Evolutionary conservation across 139 green algal species (phyloP).

Genomic region (Gonium pectorale): DNA sequence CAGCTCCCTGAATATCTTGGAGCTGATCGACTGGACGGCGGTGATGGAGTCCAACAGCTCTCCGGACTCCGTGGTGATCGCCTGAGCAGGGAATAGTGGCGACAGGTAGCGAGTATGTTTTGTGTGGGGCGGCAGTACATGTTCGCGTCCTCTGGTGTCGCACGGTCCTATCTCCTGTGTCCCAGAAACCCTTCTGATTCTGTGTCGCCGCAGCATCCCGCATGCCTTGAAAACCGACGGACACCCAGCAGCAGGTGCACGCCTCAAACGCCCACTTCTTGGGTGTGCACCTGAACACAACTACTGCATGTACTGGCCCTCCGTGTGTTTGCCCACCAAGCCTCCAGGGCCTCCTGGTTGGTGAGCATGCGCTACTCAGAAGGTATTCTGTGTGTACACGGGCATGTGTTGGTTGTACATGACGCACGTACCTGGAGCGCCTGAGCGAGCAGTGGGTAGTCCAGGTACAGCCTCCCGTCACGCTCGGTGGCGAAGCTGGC

Average conservation of each 20-base stretch:
- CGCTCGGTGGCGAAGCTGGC: constrained; percentile 5
- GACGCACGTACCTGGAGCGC: constrained; percentile 9
- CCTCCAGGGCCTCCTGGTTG: neutral
- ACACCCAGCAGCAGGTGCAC: constrained; percentile 2
- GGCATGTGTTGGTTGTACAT: neutral
- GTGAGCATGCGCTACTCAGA: constrained; percentile 3
- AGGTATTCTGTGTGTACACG: constrained; percentile 6
- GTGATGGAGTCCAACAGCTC: neutral
- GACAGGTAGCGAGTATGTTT: constrained; percentile 12
- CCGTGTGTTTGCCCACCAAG: neutral
- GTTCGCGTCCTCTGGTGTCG: neutral
- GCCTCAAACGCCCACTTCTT: neutral
- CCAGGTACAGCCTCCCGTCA: constrained; percentile 16
- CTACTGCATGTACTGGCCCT: neutral
- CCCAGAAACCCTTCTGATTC: too few relatives aligned
- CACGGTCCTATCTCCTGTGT: constrained; percentile 3
- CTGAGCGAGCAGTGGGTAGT: constrained; percentile 11
- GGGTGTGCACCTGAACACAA: constrained; percentile 11
- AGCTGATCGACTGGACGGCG: neutral
- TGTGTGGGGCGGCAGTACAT: neutral
- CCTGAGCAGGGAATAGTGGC: neutral
- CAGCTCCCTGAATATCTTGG: constrained; percentile 22
- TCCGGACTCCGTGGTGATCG: constrained; percentile 1
- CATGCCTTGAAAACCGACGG: neutral
- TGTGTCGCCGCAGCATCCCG: too few relatives aligned